Evolutionary conservation across 2,329 filamentous ascomycete species (phyloP).

Genomic region (Chaetomiaceae sp.): DNA sequence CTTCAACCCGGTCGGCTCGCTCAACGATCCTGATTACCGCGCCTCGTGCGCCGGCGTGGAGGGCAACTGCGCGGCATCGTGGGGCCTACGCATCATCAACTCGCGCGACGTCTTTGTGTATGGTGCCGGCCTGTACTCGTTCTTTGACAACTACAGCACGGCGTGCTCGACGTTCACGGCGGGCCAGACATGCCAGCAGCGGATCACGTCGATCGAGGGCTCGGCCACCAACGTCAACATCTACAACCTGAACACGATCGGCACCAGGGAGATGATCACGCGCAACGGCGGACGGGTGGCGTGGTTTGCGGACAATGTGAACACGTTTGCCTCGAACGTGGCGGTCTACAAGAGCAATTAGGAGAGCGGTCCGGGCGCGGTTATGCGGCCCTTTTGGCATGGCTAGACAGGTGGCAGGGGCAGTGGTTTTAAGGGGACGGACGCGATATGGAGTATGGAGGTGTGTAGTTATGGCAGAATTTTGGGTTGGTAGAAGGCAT

Average conservation of each 20-base stretch:
- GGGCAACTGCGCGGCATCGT: slow-evolving; percentile 50
- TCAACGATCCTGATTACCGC: slow-evolving; percentile 52
- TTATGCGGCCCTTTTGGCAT: neutral
- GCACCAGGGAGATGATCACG: slow-evolving; percentile 39
- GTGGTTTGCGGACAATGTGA: slow-evolving; percentile 36
- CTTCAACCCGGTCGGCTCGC: slow-evolving; percentile 42
- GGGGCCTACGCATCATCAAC: slow-evolving; percentile 60
- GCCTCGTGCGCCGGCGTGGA: slow-evolving; percentile 33
- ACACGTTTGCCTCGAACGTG: slow-evolving; percentile 37
- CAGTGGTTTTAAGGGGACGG: no score
- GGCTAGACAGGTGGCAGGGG: neutral
- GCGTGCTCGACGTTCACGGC: slow-evolving; percentile 43
- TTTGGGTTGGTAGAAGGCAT: no score
- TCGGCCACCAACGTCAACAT: slow-evolving; percentile 32
- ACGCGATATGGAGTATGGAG: no score
- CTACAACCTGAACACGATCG: slow-evolving; percentile 46
- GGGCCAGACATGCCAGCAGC: slow-evolving; percentile 44
- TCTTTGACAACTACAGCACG: slow-evolving; percentile 61
- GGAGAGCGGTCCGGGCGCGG: neutral
- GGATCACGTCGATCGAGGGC: slow-evolving; percentile 36
- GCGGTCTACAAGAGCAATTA: slow-evolving; percentile 32
- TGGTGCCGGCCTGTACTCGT: slow-evolving; percentile 63
- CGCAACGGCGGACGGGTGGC: slow-evolving; percentile 35
- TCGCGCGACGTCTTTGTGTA: slow-evolving; percentile 54
- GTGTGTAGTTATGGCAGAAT: neutral